Base-by-base conservation (phyloP, 306 rosid species). In the Trifolium pratense region DNA sequence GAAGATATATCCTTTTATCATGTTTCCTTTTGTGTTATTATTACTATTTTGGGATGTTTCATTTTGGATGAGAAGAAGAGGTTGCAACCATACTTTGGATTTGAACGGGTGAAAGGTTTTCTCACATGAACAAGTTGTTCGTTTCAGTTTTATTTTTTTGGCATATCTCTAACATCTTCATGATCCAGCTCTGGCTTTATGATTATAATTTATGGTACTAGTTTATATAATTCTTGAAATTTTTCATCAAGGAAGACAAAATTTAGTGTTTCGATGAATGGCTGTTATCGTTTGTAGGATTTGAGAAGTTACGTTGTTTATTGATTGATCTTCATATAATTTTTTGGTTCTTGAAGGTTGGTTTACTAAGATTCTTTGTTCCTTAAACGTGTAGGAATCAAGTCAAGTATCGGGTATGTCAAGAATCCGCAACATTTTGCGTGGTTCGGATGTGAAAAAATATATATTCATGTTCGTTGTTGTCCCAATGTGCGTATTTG, bases 371-470 rank as follows among this genome's bases (percentile, higher is more conserved):
- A 74, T 0, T 59, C 36, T 73, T 39, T 75, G 75, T 64, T 81
- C 70, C 49, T 43, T 36, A 26, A n/a, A 40, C 75, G 3, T 80
- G 75, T 92, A 93, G 96, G 97, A 87, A 83, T 85, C 98, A 37
- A 89, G 82, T 73, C 84, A 86, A 73, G 75, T 51, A 15, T 66
- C 88, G 60, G 88, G 92, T 72, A 91, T 91, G 96, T 80, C 97
- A 29, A 87, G 96, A 80, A 75, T 91, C 66, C 97, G 98, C 57
- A 86, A 93, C 81, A 78, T 93, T 79, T 76, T 91, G 39, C 91
- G 96, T 20, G 96, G 98, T 21, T 66, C 85, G 66, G 98, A 89
- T 77, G 74, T 93, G 40, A 93, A 91, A 77, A 86, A 89, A 59
- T 89, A 78, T n/a, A 83, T 93, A 68, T 82, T 89, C 68, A 75